phyloP scores from a whole-genome alignment of 129 eudicot genomes.

The Escallonia rubra region DNA sequence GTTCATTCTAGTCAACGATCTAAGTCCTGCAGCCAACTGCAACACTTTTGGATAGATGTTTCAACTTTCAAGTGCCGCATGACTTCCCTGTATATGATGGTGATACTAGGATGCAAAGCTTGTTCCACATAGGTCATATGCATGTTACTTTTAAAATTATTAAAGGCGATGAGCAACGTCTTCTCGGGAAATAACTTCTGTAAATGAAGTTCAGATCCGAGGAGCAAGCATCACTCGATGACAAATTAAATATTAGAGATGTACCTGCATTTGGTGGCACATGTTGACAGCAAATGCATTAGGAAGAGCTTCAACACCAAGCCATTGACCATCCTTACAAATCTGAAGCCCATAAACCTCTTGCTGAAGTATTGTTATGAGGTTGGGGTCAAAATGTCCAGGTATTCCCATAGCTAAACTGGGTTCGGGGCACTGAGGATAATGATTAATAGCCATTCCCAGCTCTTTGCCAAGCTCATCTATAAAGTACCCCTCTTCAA shows the following conservation, averaged over 20 bases:
- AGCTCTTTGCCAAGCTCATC: slow-evolving; percentile 20
- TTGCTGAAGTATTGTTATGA: slow-evolving; percentile 37
- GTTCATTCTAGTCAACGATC: too few relatives aligned
- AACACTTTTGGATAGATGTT: too few relatives aligned
- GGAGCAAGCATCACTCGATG: too few relatives aligned
- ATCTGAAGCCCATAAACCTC: slow-evolving; percentile 44
- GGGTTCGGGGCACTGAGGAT: slow-evolving; percentile 49
- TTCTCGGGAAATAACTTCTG: too few relatives aligned
- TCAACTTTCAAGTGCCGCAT: too few relatives aligned
- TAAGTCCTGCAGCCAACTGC: too few relatives aligned
- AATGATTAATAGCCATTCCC: slow-evolving; percentile 21
- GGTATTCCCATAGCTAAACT: slow-evolving; percentile 40
- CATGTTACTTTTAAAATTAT: too few relatives aligned
- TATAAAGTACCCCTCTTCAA: slow-evolving; percentile 22
- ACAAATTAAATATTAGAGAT: background rate
- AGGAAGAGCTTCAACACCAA: slow-evolving; percentile 42
- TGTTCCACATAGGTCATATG: too few relatives aligned
- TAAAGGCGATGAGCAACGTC: too few relatives aligned
- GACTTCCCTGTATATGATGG: too few relatives aligned
- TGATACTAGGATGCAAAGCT: too few relatives aligned
- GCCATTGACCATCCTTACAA: slow-evolving; percentile 37
- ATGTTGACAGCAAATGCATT: slow-evolving; percentile 55
- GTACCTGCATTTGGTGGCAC: slow-evolving; percentile 43
- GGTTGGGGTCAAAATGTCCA: slow-evolving; percentile 42
- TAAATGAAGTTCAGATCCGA: too few relatives aligned